phyloP scores from a whole-genome alignment of 371 early-diverging fungal genomes.

The Blastocladiella emersonii region DNA sequence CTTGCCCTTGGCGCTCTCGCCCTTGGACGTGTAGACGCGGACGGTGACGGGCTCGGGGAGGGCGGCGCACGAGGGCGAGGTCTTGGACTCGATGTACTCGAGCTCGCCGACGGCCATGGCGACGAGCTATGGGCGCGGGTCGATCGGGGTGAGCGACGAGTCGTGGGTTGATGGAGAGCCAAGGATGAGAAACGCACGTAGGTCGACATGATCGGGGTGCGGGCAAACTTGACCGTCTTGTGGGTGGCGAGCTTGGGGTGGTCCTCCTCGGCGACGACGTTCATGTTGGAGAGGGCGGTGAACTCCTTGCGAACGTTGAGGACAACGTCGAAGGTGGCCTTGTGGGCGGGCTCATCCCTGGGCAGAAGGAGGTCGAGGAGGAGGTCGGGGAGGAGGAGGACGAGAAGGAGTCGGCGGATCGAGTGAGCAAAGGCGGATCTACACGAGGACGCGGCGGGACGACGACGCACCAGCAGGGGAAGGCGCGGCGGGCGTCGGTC shows the following conservation, averaged over 20 bases:
- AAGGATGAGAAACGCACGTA: conserved; percentile 24
- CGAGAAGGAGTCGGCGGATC: background rate
- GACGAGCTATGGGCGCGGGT: conserved; percentile 61
- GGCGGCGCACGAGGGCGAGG: conserved; percentile 40
- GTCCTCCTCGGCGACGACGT: conserved; percentile 24
- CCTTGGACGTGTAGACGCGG: conserved; percentile 65
- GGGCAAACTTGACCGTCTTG: conserved; percentile 49
- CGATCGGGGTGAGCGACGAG: too few relatives aligned
- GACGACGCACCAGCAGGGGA: conserved; percentile 86
- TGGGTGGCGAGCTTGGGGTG: conserved; percentile 12
- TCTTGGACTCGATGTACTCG: conserved; percentile 64
- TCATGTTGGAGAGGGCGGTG: conserved; percentile 78
- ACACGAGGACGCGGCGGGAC: conserved; percentile 15
- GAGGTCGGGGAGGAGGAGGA: conserved; percentile 10
- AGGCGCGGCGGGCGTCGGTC: conserved; percentile 75
- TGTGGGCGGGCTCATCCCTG: conserved; percentile 62
- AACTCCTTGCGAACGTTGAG: conserved; percentile 50
- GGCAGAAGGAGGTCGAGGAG: conserved; percentile 10
- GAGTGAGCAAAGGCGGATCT: conserved; percentile 3
- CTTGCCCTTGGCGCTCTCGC: conserved; percentile 48
- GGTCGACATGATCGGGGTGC: conserved; percentile 82
- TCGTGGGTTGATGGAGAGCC: background rate
- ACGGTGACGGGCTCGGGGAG: conserved; percentile 49
- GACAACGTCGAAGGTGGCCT: conserved; percentile 79
- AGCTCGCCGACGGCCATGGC: conserved; percentile 84